Base-by-base conservation (phyloP, 108 stramenopile genomes). In the Thalassiosira profunda region DNA sequence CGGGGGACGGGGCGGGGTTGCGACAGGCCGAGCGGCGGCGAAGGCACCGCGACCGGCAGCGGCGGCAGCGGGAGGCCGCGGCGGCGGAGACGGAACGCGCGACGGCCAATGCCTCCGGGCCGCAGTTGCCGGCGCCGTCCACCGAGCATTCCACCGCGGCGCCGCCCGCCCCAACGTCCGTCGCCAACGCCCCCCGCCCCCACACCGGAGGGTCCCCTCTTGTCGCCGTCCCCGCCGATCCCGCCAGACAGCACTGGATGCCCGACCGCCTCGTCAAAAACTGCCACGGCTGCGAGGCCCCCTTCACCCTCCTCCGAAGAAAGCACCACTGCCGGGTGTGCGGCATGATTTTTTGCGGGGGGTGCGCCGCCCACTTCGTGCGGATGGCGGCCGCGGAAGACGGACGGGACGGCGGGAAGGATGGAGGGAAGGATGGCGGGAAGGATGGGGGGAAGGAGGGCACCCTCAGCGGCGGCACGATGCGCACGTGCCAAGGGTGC, bases 321-420 rank as follows among this genome's bases (percentile, higher is more conserved):
- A 84, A 96, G 41, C 98, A 99, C 70, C 98, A 99, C 63, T 99
- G 98, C 81, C 86, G 98, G 10, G 44, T 97, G n/a, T 99, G 98
- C 73, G 97, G 97, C 1, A 97, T 97, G 84, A 95, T 99, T 26
- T 99, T 99, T 84, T 99, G 98, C 76, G 84, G 86, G 48, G 43
- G 59, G n/a, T 99, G 98, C 67, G 86, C 86, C 44, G 87, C 93
- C 21, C 96, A 83, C 79, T 96, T 88, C 81, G 92, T 97, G 40
- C 81, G 91, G 67, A 55, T 81, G 37, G 56, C 81, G 36, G 25
- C 82, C 59, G 34, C 49, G 37, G 28, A 29, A 2, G 51, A 55
- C 48, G 33, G 10, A 1, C 15, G 18, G 34, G 33, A 45, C 45
- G 26, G 17, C n/a, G 18, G 36, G 14, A 31, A 28, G 44, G 24